Percentiles rank a stretch among this genome's conserved stretches.
Conservation (phyloP, 179 eudicot species). For the Heliamphora pulchella region DNA sequence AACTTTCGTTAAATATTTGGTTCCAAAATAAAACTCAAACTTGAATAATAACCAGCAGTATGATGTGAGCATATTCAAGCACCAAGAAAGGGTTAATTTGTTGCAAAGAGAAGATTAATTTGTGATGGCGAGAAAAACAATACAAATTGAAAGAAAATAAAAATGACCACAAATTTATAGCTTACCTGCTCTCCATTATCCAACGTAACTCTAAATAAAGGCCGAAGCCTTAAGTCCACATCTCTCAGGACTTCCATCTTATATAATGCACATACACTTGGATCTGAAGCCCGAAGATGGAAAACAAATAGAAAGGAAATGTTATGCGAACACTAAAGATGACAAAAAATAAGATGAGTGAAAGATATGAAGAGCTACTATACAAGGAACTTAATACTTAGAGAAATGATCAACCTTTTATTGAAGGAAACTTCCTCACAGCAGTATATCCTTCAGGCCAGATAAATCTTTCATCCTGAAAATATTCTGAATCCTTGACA, state of each 20-base stretch:
- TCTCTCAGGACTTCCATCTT: slow-evolving; percentile 63
- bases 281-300: slow-evolving; percentile 31
- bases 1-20: neutral
- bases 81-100: neutral
- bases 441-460: slow-evolving; percentile 63
- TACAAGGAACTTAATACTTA: slow-evolving; percentile 6
- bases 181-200: slow-evolving; percentile 53
- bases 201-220: slow-evolving; percentile 47
- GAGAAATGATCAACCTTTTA: slow-evolving; percentile 33
- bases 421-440: slow-evolving; percentile 47
- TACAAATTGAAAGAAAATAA: neutral
- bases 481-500: slow-evolving; percentile 40
- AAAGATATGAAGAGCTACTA: neutral
- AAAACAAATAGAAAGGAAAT: neutral
- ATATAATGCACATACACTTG: slow-evolving; percentile 29
- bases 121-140: neutral
- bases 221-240: slow-evolving; percentile 36
- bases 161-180: neutral
- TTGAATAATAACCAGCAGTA: neutral
- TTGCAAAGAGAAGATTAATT: neutral
- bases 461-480: slow-evolving; percentile 38
- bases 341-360: neutral
- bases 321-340: neutral
- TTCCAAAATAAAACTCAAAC: neutral
- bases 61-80: neutral